Evolutionary conservation across 352 stramenopile genomes (phyloP).

Genomic region (Phytophthora pistaciae): DNA sequence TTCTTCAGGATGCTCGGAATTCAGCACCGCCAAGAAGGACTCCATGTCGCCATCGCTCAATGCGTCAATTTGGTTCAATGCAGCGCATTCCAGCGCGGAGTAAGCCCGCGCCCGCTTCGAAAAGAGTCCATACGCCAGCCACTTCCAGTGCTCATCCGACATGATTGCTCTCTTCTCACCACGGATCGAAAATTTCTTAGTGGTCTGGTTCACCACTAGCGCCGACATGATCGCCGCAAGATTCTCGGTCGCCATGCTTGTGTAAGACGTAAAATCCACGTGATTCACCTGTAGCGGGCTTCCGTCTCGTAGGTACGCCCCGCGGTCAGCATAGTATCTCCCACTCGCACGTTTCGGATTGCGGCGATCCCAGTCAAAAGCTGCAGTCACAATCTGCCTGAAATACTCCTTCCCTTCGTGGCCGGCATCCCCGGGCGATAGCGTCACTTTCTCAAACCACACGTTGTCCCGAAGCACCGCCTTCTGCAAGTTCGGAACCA

Average conservation of each 20-base stretch:
- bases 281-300: conserved; percentile 11
- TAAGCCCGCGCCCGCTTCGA: not conserved
- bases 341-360: conserved; percentile 1
- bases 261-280: conserved; percentile 6
- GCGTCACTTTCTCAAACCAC: not conserved
- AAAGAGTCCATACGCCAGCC: not conserved
- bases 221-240: conserved; percentile 13
- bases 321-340: not conserved
- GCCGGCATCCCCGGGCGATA: not conserved
- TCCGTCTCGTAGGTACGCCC: conserved; percentile 5
- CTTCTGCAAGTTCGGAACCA: not conserved
- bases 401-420: not conserved
- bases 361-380: conserved; percentile 7
- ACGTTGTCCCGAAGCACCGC: not conserved
- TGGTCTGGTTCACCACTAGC: conserved; percentile 10
- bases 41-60: not conserved
- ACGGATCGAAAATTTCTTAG: not conserved
- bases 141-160: not conserved
- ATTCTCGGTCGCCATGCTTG: not conserved
- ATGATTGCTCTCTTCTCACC: not conserved
- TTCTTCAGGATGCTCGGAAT: not conserved
- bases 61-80: no score
- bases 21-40: not conserved
- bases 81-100: no score
- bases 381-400: not conserved